These are phyloP conservation scores for Apiospora saccharicola DNA, from an alignment of 2,329 filamentous ascomycete genomes.

Conservation along the genomic window DNA sequence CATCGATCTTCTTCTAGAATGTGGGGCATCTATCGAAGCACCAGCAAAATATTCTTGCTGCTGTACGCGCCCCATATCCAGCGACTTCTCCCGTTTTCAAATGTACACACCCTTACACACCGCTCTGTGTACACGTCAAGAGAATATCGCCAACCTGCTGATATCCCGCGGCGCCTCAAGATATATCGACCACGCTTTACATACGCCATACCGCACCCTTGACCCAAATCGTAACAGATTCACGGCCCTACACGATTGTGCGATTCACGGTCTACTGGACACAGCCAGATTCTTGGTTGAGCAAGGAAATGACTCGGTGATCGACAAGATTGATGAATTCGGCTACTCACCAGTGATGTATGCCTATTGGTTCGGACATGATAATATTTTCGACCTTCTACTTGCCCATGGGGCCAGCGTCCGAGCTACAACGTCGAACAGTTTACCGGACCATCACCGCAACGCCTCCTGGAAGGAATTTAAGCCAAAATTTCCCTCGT, in stretches of 20 bases:
- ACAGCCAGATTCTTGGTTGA: not conserved
- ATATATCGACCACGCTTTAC: not conserved
- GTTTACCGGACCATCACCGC: not conserved
- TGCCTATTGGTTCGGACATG: not conserved
- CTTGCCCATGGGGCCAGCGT: not conserved
- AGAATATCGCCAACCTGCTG: not conserved
- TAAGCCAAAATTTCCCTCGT: not conserved
- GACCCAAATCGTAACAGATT: not conserved
- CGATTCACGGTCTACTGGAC: not conserved
- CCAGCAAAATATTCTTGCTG: not conserved
- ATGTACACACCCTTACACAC: not conserved
- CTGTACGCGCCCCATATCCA: not conserved
- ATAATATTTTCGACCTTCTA: not conserved
- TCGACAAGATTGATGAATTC: not conserved
- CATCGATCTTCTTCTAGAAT: not conserved
- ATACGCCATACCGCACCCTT: not conserved
- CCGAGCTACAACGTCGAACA: not conserved
- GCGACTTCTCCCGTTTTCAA: not conserved
- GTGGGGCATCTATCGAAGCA: not conserved
- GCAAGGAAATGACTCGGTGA: not conserved
- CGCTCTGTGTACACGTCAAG: not conserved
- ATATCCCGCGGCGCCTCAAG: not conserved
- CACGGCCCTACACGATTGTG: not conserved
- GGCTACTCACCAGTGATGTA: not conserved
- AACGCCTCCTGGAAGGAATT: too few relatives aligned